A percentile compares a stretch with the other conserved stretches of the same genome.
phyloP scores from a whole-genome alignment of 768 basidiomycete genomes.

The Lentinus tigrinus region DNA sequence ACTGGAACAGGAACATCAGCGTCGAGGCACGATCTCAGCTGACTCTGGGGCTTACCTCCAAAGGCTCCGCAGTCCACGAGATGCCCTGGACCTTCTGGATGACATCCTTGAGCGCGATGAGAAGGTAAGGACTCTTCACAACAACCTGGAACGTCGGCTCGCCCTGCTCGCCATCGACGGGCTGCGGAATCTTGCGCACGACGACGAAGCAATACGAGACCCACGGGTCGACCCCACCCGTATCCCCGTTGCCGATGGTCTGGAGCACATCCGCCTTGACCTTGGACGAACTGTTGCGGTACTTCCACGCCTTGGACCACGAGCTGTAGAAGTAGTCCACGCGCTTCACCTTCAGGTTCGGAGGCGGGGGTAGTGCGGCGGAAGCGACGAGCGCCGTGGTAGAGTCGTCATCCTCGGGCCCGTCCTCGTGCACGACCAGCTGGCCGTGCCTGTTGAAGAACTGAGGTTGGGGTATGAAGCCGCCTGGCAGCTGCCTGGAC shows the following conservation, averaged over 20 bases:
- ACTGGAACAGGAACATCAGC: conserved; percentile 29
- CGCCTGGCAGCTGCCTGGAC: not conserved
- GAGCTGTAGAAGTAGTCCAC: conserved; percentile 59
- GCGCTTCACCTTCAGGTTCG: conserved; percentile 56
- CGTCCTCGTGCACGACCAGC: not conserved
- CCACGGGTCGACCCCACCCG: conserved; percentile 50
- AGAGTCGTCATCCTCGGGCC: not conserved
- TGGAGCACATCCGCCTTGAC: conserved; percentile 27
- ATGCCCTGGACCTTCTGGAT: conserved; percentile 54
- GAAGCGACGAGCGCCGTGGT: not conserved
- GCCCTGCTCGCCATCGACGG: conserved; percentile 4
- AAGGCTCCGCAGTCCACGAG: conserved; percentile 56
- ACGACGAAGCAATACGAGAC: conserved; percentile 57
- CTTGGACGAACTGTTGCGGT: conserved; percentile 55
- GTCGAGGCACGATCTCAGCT: too few relatives aligned
- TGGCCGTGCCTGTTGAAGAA: not conserved
- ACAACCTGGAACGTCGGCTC: conserved; percentile 45
- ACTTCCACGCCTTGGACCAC: conserved; percentile 60
- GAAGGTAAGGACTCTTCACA: conserved; percentile 57
- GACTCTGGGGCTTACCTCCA: conserved; percentile 48
- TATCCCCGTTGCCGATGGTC: not conserved
- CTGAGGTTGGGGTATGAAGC: not conserved
- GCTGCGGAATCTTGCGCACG: conserved; percentile 52
- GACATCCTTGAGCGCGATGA: conserved; percentile 57
- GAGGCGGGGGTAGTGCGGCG: conserved; percentile 19